These are phyloP conservation scores for Astrephomene gubernaculifera DNA, from an alignment of 139 green algal genomes.

Conservation along the genomic window DNA sequence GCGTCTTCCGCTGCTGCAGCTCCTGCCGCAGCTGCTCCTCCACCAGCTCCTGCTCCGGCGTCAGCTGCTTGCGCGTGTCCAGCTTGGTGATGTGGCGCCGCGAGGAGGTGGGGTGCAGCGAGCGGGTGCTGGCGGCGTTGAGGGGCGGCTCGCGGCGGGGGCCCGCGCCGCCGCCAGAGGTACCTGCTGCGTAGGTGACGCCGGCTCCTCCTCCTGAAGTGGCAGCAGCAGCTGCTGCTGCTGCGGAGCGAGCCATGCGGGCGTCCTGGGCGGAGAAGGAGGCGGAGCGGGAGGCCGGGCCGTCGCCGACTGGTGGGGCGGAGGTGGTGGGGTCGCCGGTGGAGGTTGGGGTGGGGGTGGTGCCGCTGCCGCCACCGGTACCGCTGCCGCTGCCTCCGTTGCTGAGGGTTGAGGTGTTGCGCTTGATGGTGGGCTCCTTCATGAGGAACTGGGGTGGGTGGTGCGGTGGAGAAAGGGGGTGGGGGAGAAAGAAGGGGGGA, in stretches of 20 bases:
- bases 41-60: slow-evolving; percentile 53
- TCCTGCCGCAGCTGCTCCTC: slow-evolving; percentile 69
- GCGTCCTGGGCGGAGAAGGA: no score
- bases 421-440: slow-evolving; percentile 12
- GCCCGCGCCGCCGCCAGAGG: neutral
- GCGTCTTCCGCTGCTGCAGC: slow-evolving; percentile 54
- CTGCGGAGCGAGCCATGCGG: no score
- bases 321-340: no score
- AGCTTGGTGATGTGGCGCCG: slow-evolving; percentile 36
- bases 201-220: neutral
- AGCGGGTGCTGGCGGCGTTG: neutral
- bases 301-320: no score
- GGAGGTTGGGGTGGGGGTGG: no score
- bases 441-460: slow-evolving; percentile 10
- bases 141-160: neutral
- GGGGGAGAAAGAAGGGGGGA: neutral
- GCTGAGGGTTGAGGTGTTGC: slow-evolving; percentile 6
- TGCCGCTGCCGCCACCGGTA: no score
- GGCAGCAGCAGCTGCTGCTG: slow-evolving; percentile 5
- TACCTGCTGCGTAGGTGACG: neutral
- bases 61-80: slow-evolving; percentile 27
- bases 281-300: no score
- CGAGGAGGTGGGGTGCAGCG: neutral
- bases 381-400: neutral
- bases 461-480: neutral